These are phyloP conservation scores for Russula dissimulans DNA, from an alignment of 768 basidiomycete genomes.

Conservation along the genomic window DNA sequence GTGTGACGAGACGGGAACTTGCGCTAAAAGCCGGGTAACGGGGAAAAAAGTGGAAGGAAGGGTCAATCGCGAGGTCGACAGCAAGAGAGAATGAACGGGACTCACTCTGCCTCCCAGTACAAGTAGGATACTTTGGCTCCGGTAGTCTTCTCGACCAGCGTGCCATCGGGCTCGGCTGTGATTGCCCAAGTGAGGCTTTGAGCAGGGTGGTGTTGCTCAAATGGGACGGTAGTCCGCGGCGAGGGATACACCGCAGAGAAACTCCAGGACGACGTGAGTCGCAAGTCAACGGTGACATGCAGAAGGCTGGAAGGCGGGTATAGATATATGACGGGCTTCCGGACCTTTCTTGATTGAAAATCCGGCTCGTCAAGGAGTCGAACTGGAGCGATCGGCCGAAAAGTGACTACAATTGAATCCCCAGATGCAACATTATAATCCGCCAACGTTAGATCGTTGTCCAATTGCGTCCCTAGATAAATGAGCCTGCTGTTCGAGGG, in stretches of 20 bases:
- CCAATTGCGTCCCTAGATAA: no score
- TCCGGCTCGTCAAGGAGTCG: no score
- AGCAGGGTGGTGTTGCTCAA: background rate
- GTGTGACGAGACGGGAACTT: background rate
- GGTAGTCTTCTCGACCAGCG: background rate
- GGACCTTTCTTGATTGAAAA: no score
- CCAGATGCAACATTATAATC: no score
- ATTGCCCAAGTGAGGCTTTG: slow-evolving; percentile 6
- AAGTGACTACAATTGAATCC: no score
- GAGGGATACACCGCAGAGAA: background rate
- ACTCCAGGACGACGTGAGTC: background rate
- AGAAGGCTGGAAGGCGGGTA: slow-evolving; percentile 4
- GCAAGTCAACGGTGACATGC: slow-evolving; percentile 2
- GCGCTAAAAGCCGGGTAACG: background rate
- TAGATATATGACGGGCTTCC: slow-evolving; percentile 14
- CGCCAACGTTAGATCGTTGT: no score
- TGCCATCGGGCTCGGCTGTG: slow-evolving; percentile 4
- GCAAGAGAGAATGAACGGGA: background rate
- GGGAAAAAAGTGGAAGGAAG: background rate
- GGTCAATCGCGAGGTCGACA: background rate
- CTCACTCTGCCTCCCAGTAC: slow-evolving; percentile 9
- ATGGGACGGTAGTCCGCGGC: no score
- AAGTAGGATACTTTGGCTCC: slow-evolving; percentile 3
- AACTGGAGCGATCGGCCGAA: no score
- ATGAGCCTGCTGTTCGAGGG: no score